phyloP scores from a whole-genome alignment of 176 grass and related monocot genomes.

The Musa acuminata region DNA sequence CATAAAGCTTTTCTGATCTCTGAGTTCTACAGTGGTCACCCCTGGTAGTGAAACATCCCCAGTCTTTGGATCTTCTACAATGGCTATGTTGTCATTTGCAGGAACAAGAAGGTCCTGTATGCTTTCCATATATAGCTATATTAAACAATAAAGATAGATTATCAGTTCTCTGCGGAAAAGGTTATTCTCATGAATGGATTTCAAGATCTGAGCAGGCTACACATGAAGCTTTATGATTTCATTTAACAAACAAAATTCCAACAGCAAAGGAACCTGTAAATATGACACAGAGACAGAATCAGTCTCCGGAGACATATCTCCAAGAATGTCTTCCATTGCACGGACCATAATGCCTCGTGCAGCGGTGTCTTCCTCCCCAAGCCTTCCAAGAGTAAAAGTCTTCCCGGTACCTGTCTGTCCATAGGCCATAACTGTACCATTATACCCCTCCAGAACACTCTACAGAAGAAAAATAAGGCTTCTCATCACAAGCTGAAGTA shows the following conservation, averaged over 20 bases:
- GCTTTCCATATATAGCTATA: conserved; percentile 98
- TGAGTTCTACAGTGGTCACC: conserved; percentile 75
- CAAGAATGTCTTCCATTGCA: conserved; percentile 97
- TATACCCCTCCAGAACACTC: conserved; percentile 98
- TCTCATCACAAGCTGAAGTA: background rate
- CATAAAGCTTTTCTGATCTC: conserved; percentile 88
- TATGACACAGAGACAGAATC: conserved; percentile 90
- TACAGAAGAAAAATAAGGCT: conserved; percentile 30
- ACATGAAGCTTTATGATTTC: background rate
- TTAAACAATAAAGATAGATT: conserved; percentile 10
- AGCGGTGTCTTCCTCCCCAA: conserved; percentile 95
- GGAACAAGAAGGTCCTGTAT: conserved; percentile 98
- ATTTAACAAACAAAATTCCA: background rate
- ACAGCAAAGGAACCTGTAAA: conserved; percentile 59
- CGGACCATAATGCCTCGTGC: conserved; percentile 96
- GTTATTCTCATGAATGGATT: background rate
- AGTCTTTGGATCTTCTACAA: conserved; percentile 92
- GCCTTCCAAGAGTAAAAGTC: conserved; percentile 96
- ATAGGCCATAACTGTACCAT: conserved; percentile 99
- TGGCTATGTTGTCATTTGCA: conserved; percentile 97
- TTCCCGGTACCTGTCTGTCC: conserved; percentile 99
- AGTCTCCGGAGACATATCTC: conserved; percentile 57
- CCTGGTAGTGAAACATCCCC: conserved; percentile 94
- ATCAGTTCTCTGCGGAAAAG: background rate
- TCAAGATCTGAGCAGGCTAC: background rate